A percentile compares a stretch with the other conserved stretches of the same genome.
phyloP scores from a whole-genome alignment of 2,329 filamentous ascomycete genomes.

The Madurella mycetomatis region DNA sequence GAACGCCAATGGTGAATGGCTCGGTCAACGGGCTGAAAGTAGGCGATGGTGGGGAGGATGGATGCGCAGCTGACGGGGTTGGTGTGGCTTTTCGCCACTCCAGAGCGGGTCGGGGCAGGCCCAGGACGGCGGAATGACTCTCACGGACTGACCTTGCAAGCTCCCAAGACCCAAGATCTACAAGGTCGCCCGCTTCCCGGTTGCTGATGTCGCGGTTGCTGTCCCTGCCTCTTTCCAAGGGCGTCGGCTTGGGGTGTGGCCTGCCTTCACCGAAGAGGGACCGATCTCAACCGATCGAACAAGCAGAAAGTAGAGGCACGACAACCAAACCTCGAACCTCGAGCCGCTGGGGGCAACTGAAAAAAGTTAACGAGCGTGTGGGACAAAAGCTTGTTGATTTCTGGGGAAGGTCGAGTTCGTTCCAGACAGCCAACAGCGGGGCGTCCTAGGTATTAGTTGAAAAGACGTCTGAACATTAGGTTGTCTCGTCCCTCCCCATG shows the following conservation, averaged over 20 bases:
- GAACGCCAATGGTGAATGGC: constrained; percentile 9
- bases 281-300: constrained; percentile 16
- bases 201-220: not conserved
- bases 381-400: not conserved
- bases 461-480: not conserved
- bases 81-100: constrained; percentile 19
- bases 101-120: constrained; percentile 10
- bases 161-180: constrained; percentile 6
- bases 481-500: not conserved
- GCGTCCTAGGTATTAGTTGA: not conserved
- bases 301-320: not conserved
- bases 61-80: constrained; percentile 18
- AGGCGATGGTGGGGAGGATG: constrained; percentile 8
- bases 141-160: constrained; percentile 2
- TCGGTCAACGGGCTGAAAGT: not conserved
- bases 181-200: not conserved
- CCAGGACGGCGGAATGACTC: constrained; percentile 1
- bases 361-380: constrained; percentile 19
- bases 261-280: not conserved
- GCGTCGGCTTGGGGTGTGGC: constrained; percentile 2
- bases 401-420: constrained; percentile 5
- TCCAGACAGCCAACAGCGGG: not conserved
- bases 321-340: not conserved
- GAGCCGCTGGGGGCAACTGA: not conserved
- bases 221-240: not conserved